Evolutionary conservation across 2,329 filamentous ascomycete species (phyloP).

Genomic region (Cercospora zeae-maydis): DNA sequence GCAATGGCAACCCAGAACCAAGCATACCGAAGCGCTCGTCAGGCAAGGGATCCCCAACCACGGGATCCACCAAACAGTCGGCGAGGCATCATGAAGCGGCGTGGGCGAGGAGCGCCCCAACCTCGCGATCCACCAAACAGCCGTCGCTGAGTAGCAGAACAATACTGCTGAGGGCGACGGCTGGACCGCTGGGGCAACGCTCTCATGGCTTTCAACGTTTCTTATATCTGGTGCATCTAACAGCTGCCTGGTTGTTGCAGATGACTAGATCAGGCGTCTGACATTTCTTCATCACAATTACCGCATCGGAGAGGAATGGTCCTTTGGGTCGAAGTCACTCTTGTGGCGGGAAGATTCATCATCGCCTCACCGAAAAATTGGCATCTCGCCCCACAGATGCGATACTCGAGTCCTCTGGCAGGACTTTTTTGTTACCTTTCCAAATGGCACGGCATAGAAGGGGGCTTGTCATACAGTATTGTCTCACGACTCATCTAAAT

Average conservation of each 20-base stretch:
- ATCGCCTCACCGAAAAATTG: not conserved
- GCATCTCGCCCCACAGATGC: not conserved
- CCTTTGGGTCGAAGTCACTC: not conserved
- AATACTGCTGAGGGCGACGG: constrained; percentile 2
- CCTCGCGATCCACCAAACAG: constrained; percentile 4
- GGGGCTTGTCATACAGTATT: not conserved
- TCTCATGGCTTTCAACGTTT: not conserved
- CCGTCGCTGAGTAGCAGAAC: not conserved
- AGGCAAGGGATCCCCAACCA: not conserved
- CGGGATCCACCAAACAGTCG: constrained; percentile 4
- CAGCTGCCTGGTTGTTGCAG: not conserved
- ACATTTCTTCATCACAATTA: not conserved
- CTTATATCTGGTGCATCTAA: not conserved
- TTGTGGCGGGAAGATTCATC: constrained; percentile 3
- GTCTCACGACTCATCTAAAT: constrained; percentile 7
- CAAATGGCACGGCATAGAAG: not conserved
- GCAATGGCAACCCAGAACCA: not conserved
- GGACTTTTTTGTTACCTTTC: not conserved
- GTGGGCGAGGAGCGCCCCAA: not conserved
- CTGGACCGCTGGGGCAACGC: constrained; percentile 11
- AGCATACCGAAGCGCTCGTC: not conserved
- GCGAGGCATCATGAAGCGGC: not conserved
- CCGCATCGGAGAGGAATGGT: not conserved
- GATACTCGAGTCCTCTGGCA: not conserved
- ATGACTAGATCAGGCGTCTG: constrained; percentile 3